These are phyloP conservation scores for Candida xyloterini DNA, from an alignment of 805 yeast genomes.

Conservation along the genomic window DNA sequence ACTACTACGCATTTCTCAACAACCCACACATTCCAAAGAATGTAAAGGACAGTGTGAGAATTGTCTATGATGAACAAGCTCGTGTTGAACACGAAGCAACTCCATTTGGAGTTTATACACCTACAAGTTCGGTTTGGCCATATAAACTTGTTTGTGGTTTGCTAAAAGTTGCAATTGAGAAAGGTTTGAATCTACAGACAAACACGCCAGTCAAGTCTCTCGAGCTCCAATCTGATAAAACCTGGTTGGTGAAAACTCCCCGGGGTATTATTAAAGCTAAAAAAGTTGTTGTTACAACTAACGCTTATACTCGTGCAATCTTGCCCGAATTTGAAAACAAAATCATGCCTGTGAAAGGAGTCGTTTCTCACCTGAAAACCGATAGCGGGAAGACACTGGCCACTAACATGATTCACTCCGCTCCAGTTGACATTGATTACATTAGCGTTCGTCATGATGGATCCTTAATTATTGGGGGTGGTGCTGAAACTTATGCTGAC, in stretches of 20 bases:
- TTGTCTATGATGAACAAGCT: slow-evolving; percentile 33
- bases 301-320: slow-evolving; percentile 34
- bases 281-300: slow-evolving; percentile 38
- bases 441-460: slow-evolving; percentile 38
- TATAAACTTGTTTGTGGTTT: slow-evolving; percentile 39
- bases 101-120: slow-evolving; percentile 34
- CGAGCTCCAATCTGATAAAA: slow-evolving; percentile 23
- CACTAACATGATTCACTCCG: slow-evolving; percentile 21
- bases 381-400: slow-evolving; percentile 5
- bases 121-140: slow-evolving; percentile 46
- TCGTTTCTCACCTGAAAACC: slow-evolving; percentile 29
- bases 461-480: slow-evolving; percentile 37
- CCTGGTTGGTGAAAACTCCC: slow-evolving; percentile 33
- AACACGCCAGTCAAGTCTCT: slow-evolving; percentile 38
- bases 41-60: slow-evolving; percentile 30
- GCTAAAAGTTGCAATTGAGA: slow-evolving; percentile 30
- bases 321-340: slow-evolving; percentile 27
- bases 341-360: slow-evolving; percentile 37
- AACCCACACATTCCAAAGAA: slow-evolving; percentile 30
- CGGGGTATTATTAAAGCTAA: slow-evolving; percentile 28
- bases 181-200: slow-evolving; percentile 42
- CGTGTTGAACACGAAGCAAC: slow-evolving; percentile 28
- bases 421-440: slow-evolving; percentile 26
- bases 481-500: slow-evolving; percentile 12
- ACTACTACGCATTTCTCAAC: slow-evolving; percentile 23